Percentiles rank a stretch among this genome's conserved stretches.
Conservation (phyloP, 345 rosid species). For the Litchi chinensis region DNA sequence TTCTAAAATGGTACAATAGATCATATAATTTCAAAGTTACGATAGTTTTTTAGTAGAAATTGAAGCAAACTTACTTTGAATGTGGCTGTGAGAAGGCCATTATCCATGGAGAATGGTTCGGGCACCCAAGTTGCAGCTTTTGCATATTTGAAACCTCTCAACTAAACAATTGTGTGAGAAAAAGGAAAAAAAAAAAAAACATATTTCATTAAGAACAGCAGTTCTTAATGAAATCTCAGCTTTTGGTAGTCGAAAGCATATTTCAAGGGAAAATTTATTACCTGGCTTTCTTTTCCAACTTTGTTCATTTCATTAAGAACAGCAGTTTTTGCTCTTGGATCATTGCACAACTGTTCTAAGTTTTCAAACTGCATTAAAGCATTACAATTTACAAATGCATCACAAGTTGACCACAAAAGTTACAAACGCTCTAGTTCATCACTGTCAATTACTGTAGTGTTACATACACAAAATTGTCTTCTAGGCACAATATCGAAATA, state of each 20-base stretch:
- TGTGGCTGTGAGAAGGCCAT: conserved; percentile 88
- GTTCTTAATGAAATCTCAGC: no score
- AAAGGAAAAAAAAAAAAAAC: neutral
- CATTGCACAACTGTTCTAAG: no score
- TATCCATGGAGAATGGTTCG: conserved; percentile 77
- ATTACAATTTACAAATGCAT: conserved; percentile 2
- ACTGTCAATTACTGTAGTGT: neutral
- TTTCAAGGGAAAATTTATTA: neutral
- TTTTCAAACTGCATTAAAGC: no score
- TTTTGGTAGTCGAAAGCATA: no score
- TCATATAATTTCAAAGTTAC: neutral
- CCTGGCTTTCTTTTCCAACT: no score
- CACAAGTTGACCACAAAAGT: neutral
- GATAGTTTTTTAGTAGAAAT: neutral
- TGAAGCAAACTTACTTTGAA: conserved; percentile 56
- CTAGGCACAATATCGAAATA: neutral
- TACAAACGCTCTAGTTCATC: neutral
- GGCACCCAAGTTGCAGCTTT: conserved; percentile 80
- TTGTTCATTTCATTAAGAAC: no score
- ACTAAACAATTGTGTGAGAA: conserved; percentile 32
- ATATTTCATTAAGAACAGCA: no score
- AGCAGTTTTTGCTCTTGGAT: no score
- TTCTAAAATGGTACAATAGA: neutral
- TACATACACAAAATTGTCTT: neutral
- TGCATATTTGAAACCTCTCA: conserved; percentile 76